phyloP scores from a whole-genome alignment of 2,329 filamentous ascomycete genomes.

The Fonsecaea multimorphosa region DNA sequence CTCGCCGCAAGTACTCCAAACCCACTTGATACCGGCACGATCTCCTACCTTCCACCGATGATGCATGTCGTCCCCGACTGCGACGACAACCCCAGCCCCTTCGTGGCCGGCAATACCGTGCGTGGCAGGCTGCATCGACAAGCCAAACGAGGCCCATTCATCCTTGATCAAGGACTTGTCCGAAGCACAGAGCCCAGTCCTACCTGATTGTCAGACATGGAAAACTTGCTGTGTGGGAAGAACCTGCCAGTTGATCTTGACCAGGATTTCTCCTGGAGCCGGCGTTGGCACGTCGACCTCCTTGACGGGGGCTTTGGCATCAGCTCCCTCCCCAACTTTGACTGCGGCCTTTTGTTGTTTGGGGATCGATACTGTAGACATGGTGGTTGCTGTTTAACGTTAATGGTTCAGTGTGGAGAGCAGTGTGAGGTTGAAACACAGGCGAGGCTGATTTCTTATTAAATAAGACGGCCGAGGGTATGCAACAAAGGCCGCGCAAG shows the following conservation, averaged over 20 bases:
- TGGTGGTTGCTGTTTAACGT: slow-evolving; percentile 10
- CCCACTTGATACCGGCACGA: slow-evolving; percentile 86
- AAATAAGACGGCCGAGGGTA: background rate
- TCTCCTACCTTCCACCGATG: slow-evolving; percentile 80
- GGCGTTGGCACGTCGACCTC: slow-evolving; percentile 78
- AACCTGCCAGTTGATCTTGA: slow-evolving; percentile 80
- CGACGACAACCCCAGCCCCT: slow-evolving; percentile 82
- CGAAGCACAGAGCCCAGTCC: slow-evolving; percentile 82
- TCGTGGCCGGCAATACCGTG: slow-evolving; percentile 56
- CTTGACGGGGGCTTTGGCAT: slow-evolving; percentile 41
- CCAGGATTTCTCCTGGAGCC: slow-evolving; percentile 84
- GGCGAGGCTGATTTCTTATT: background rate
- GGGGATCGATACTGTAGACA: slow-evolving; percentile 37
- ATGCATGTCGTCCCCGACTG: slow-evolving; percentile 73
- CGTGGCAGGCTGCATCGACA: slow-evolving; percentile 35
- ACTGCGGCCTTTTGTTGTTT: slow-evolving; percentile 39
- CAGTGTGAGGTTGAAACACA: background rate
- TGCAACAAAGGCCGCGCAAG: background rate
- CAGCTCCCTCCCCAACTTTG: slow-evolving; percentile 32
- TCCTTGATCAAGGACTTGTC: slow-evolving; percentile 54
- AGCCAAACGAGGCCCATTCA: slow-evolving; percentile 36
- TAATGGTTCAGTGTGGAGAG: background rate
- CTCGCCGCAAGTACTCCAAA: slow-evolving; percentile 81
- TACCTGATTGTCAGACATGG: slow-evolving; percentile 21
- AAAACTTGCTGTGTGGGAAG: background rate